These are phyloP conservation scores for Boletus insuetus DNA, from an alignment of 768 basidiomycete species.

Conservation along the genomic window DNA sequence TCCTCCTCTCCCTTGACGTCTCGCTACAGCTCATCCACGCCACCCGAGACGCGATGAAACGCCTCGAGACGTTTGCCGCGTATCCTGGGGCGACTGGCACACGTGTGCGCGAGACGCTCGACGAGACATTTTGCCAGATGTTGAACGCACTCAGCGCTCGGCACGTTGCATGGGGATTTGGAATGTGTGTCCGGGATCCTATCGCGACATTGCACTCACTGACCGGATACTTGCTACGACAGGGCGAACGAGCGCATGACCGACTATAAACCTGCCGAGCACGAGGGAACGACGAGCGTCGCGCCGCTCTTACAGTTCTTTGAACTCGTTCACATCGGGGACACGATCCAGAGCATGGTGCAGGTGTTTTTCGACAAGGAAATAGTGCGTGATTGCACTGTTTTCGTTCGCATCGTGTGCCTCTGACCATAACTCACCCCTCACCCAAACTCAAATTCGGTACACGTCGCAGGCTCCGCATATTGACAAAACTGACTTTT, in stretches of 20 bases:
- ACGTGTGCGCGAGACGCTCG: constrained; percentile 88
- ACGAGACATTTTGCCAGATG: constrained; percentile 88
- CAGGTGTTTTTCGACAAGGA: constrained; percentile 99
- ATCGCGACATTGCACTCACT: not conserved
- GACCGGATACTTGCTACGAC: not conserved
- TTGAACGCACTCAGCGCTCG: constrained; percentile 72
- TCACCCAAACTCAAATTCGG: not conserved
- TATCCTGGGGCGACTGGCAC: constrained; percentile 89
- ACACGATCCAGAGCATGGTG: constrained; percentile 96
- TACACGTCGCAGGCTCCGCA: constrained; percentile 58
- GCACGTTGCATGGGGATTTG: constrained; percentile 81
- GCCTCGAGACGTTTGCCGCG: constrained; percentile 83
- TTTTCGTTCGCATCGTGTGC: not conserved
- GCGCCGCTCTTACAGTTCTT: constrained; percentile 96
- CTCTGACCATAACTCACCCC: not conserved
- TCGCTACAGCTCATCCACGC: constrained; percentile 92
- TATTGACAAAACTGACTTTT: constrained; percentile 90
- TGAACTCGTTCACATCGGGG: constrained; percentile 94
- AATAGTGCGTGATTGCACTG: constrained; percentile 48
- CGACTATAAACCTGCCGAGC: constrained; percentile 86
- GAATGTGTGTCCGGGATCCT: constrained; percentile 45
- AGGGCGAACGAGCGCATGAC: constrained; percentile 91
- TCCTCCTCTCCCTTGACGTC: constrained; percentile 87
- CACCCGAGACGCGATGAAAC: constrained; percentile 86
- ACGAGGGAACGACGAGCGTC: constrained; percentile 75